Base-by-base conservation (phyloP, 2,329 filamentous ascomycete species). In the Sclerotinia borealis region DNA sequence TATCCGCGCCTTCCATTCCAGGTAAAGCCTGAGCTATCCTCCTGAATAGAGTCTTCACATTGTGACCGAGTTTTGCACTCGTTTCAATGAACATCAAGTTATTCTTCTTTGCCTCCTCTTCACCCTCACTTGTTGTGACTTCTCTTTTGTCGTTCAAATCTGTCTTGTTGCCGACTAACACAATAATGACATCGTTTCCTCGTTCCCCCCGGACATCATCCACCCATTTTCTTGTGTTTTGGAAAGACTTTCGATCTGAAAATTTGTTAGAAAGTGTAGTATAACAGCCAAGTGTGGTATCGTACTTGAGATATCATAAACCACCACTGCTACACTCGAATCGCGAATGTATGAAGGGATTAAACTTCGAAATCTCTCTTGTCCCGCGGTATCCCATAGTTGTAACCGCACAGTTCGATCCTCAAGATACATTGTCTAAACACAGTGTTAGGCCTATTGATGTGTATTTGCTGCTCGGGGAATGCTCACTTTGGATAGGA, bases 31-130 rank as follows among this genome's bases (percentile, higher is more conserved):
- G 95, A 47, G 96, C 95, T 85, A 99, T 99, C 81, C 92, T 89
- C 83, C 93, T 91, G 81, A 99, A 99, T 64, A 99, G 81, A 70
- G 89, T 91, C 83, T 99, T 99, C 71, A 99, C 96, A 75, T 99
- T 99, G 78, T 98, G 92, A 47, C 96, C 93, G 15, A 96, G 83
- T 83, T 99, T 99, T 61, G 95, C 95, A 77, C 92, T 97, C 61
- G 95, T 99, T 83, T 99, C 95, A 72, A 99, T 95, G 75, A 99
- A 99, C 91, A 99, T 97, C 70, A 97, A 81, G 69, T 95, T 95
- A 78, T 96, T 93, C 82, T 93, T 93, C 85, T 96, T 96, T 49
- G 93, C 93, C 79, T 99, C 95, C 72, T 98, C 95, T 77, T 99
- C 95, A 65, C 95, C 95, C 78, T 98, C 93, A 74, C 91, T 88